These are phyloP conservation scores for Carex arenaria DNA, from an alignment of 202 grass and related monocot species.

Conservation along the genomic window DNA sequence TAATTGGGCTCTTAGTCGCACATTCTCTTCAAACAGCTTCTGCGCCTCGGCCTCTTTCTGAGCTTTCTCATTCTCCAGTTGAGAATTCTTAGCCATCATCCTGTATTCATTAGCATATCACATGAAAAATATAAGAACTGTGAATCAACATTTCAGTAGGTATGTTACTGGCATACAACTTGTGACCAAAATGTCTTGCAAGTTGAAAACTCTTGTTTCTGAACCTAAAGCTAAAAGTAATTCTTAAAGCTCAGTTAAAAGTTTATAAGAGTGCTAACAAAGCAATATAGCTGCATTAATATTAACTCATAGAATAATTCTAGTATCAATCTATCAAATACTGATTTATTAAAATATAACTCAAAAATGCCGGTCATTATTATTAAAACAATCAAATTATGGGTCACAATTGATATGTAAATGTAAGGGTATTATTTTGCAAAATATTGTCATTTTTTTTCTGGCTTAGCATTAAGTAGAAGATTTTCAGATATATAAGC, in stretches of 20 bases:
- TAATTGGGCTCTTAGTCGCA: slow-evolving; percentile 55
- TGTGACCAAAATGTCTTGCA: neutral
- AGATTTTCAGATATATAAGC: neutral
- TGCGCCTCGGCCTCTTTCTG: slow-evolving; percentile 79
- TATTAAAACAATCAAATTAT: neutral
- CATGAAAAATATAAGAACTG: neutral
- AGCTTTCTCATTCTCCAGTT: slow-evolving; percentile 73
- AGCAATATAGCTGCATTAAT: neutral
- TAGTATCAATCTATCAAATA: neutral
- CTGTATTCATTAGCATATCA: slow-evolving; percentile 32
- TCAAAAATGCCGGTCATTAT: neutral
- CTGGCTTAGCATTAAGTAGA: neutral
- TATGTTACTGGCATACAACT: neutral
- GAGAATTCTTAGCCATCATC: slow-evolving; percentile 62
- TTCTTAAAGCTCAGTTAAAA: neutral
- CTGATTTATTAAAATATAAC: neutral
- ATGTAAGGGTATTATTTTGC: neutral
- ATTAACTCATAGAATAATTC: neutral
- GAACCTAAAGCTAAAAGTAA: neutral
- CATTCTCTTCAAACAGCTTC: slow-evolving; percentile 82
- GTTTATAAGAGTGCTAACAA: neutral
- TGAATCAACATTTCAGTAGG: neutral
- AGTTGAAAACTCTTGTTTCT: neutral
- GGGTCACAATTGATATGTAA: neutral
- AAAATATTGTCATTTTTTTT: neutral